Conservation (phyloP, 441 rosid species). For the Raphanus hybrid region DNA sequence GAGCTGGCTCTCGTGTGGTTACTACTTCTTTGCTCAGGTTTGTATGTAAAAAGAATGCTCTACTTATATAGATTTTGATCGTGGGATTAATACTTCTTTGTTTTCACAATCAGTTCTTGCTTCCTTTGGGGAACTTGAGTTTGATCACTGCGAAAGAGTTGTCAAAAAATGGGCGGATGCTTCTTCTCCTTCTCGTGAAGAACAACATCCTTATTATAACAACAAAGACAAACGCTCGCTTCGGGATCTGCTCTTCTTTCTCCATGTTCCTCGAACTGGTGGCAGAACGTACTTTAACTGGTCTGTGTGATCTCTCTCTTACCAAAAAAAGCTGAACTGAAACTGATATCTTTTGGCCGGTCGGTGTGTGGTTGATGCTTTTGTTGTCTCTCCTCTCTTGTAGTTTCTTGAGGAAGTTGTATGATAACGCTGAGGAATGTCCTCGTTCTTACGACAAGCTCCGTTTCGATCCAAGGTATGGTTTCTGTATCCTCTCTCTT, state of each 20-base stretch:
- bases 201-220: too few species aligned
- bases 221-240: conserved; percentile 57
- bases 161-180: conserved; percentile 76
- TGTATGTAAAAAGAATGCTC: conserved; percentile 12
- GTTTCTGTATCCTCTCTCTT: too few species aligned
- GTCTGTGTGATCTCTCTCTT: neutral
- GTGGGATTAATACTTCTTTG: too few species aligned
- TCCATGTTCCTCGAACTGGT: conserved; percentile 97
- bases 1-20: conserved; percentile 48
- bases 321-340: neutral
- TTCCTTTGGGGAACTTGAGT: conserved; percentile 50
- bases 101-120: conserved; percentile 49
- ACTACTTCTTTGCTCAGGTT: conserved; percentile 65
- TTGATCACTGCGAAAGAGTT: conserved; percentile 64
- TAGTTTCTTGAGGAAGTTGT: too few species aligned
- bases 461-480: too few species aligned
- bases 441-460: too few species aligned
- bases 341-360: conserved; percentile 31
- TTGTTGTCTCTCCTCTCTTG: too few species aligned
- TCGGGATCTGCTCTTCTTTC: conserved; percentile 82
- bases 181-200: conserved; percentile 55
- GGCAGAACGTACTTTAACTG: conserved; percentile 40
- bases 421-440: too few species aligned
- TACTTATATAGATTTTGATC: too few species aligned
- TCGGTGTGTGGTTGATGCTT: conserved; percentile 46